Percentiles rank a stretch among this genome's conserved stretches.
These are phyloP conservation scores for Amphicarpaea edgeworthii DNA, from an alignment of 306 rosid genomes.

Conservation along the genomic window DNA sequence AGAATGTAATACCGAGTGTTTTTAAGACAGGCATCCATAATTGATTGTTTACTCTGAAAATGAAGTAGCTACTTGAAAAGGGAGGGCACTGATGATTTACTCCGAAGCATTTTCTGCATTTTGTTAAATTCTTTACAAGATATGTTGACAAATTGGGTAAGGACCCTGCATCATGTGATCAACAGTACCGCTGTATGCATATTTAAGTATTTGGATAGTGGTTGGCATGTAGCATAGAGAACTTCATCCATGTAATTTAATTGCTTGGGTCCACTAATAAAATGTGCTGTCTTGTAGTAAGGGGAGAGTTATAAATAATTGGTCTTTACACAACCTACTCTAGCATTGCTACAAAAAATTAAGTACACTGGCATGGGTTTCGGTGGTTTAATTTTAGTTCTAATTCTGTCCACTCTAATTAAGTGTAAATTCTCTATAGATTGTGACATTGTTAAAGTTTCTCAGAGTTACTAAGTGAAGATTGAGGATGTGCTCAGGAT, in stretches of 20 bases:
- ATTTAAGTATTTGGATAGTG: conserved; percentile 34
- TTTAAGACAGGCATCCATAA: not conserved
- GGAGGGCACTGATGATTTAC: conserved; percentile 14
- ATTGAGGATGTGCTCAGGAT: conserved; percentile 22
- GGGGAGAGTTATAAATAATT: conserved; percentile 27
- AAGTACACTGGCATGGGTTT: conserved; percentile 7
- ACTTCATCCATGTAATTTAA: not conserved
- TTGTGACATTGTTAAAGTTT: conserved; percentile 2
- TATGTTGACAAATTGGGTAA: conserved; percentile 40
- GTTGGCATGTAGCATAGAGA: conserved; percentile 33
- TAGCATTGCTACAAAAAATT: conserved; percentile 15
- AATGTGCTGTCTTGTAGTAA: conserved; percentile 31
- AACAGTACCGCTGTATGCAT: conserved; percentile 39
- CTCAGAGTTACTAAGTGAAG: not conserved
- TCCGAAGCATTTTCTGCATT: conserved; percentile 20
- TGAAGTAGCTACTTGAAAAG: conserved; percentile 32
- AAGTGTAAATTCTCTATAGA: not conserved
- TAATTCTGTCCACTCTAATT: not conserved
- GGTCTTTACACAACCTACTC: conserved; percentile 30
- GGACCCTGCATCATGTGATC: conserved; percentile 40
- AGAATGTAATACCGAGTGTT: conserved; percentile 27
- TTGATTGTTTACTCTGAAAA: conserved; percentile 16
- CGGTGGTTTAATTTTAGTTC: conserved; percentile 4
- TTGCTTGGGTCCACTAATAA: conserved; percentile 33
- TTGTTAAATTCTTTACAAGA: conserved; percentile 24